These are phyloP conservation scores for Acanthamoeba divionensis DNA, from an alignment of 208 protist genomes.

Conservation along the genomic window DNA sequence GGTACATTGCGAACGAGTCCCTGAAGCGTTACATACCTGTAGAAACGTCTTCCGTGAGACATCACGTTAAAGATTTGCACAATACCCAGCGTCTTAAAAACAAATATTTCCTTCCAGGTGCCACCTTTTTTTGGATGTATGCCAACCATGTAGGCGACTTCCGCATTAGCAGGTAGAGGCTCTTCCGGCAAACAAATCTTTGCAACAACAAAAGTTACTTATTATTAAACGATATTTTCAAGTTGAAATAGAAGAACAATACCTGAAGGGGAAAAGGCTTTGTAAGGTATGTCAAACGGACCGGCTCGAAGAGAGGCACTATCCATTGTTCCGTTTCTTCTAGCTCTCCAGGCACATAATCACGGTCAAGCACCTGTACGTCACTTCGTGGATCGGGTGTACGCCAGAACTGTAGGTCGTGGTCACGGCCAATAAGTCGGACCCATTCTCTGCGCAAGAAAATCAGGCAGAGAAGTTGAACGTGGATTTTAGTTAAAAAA, in stretches of 20 bases:
- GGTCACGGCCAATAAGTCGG: slow-evolving; percentile 67
- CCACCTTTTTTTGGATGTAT: slow-evolving; percentile 29
- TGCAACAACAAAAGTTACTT: not conserved
- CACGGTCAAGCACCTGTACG: not conserved
- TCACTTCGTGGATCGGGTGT: slow-evolving; percentile 49
- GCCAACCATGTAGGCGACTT: slow-evolving; percentile 49
- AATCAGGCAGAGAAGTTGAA: no score
- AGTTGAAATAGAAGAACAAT: not conserved
- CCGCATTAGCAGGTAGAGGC: not conserved
- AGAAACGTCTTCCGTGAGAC: slow-evolving; percentile 67
- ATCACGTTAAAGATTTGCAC: slow-evolving; percentile 68
- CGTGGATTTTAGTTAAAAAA: no score
- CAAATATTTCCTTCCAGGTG: slow-evolving; percentile 64
- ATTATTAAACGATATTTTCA: not conserved
- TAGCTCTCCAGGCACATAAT: slow-evolving; percentile 70
- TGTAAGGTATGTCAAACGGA: slow-evolving; percentile 56
- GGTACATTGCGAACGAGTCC: no score
- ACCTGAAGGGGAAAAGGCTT: not conserved
- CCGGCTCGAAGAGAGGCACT: slow-evolving; percentile 62
- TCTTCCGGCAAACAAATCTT: slow-evolving; percentile 56
- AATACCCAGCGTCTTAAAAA: not conserved
- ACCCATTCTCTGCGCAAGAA: slow-evolving; percentile 63
- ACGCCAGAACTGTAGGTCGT: slow-evolving; percentile 71
- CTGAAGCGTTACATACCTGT: no score
- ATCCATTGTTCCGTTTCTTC: slow-evolving; percentile 68